These are phyloP conservation scores for Petunia secreta DNA, from an alignment of 257 asterid species.

Conservation along the genomic window DNA sequence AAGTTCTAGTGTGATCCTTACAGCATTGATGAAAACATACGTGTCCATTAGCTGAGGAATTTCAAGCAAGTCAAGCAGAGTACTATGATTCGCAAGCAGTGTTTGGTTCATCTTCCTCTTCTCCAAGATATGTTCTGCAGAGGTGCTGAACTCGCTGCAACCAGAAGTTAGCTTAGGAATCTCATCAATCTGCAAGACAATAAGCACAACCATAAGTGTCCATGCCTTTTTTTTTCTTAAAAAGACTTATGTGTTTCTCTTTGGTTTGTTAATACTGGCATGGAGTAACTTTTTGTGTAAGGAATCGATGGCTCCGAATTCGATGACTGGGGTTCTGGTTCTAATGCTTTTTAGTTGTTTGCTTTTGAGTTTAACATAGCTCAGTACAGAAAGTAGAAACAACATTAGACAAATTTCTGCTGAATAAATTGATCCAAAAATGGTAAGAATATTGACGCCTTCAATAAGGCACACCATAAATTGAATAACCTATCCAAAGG, in stretches of 20 bases:
- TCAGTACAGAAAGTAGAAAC: neutral
- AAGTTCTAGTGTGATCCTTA: slow-evolving; percentile 28
- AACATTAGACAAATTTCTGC: neutral
- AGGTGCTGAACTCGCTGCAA: slow-evolving; percentile 87
- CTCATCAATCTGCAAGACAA: slow-evolving; percentile 77
- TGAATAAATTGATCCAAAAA: neutral
- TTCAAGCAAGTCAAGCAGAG: slow-evolving; percentile 98
- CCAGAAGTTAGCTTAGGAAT: slow-evolving; percentile 89
- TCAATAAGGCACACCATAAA: neutral
- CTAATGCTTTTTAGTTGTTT: neutral
- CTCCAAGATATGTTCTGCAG: slow-evolving; percentile 87
- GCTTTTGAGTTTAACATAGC: neutral
- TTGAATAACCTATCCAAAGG: neutral
- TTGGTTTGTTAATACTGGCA: slow-evolving; percentile 2
- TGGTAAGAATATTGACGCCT: neutral
- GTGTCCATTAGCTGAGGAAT: slow-evolving; percentile 99
- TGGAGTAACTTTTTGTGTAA: slow-evolving; percentile 14
- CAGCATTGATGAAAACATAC: slow-evolving; percentile 48
- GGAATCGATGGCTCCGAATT: neutral
- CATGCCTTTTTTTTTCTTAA: neutral
- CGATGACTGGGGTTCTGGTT: neutral
- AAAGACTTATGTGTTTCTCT: neutral
- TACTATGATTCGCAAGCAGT: slow-evolving; percentile 81
- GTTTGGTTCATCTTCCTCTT: slow-evolving; percentile 95
- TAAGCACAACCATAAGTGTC: slow-evolving; percentile 30